These are phyloP conservation scores for Neolentinus lepideus DNA, from an alignment of 1,284 basidiomycete species.

Conservation along the genomic window DNA sequence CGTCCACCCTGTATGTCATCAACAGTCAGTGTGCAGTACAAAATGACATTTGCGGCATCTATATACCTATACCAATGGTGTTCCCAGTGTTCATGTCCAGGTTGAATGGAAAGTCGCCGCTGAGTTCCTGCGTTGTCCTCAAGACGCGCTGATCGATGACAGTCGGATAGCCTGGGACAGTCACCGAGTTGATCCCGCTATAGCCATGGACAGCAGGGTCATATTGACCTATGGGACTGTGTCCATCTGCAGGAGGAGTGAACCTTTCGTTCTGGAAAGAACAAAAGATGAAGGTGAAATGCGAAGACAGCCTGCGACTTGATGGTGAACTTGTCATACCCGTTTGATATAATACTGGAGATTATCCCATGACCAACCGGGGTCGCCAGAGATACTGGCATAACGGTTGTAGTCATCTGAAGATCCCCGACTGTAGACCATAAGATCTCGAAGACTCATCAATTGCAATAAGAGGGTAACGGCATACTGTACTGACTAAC, in stretches of 20 bases:
- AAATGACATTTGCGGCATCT: background rate
- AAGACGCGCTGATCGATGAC: constrained; percentile 19
- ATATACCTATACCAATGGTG: constrained; percentile 23
- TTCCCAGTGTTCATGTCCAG: constrained; percentile 26
- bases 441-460: constrained; percentile 21
- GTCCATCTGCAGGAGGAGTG: constrained; percentile 20
- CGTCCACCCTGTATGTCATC: constrained; percentile 12
- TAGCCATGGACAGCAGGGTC: constrained; percentile 22
- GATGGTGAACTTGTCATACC: constrained; percentile 22
- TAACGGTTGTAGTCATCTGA: constrained; percentile 32
- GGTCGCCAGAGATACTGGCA: constrained; percentile 28
- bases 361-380: constrained; percentile 32
- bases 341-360: constrained; percentile 24
- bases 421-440: constrained; percentile 34
- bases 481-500: constrained; percentile 22
- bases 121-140: constrained; percentile 14
- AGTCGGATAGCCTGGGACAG: constrained; percentile 18
- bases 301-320: too few species aligned
- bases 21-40: background rate
- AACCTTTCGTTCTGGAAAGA: constrained; percentile 26
- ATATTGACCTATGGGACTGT: constrained; percentile 22
- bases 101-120: constrained; percentile 22
- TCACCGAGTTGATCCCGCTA: constrained; percentile 23
- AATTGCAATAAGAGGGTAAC: background rate
- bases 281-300: too few species aligned